phyloP scores from a whole-genome alignment of 73 alveolate species.

The Paramecium sonneborni region DNA sequence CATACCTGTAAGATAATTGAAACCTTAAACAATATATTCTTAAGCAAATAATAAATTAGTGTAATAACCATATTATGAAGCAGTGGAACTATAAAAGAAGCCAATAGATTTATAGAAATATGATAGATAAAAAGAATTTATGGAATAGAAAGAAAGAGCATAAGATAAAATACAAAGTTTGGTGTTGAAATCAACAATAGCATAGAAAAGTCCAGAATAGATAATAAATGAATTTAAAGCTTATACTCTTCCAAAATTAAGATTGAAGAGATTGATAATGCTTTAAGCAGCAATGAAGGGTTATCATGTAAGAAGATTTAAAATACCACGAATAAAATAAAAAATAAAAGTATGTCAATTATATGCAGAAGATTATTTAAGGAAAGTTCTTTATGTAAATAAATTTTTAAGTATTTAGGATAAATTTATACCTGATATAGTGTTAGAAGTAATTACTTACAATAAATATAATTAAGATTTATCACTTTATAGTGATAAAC shows the following conservation, averaged over 20 bases:
- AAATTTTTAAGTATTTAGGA: conserved; percentile 2
- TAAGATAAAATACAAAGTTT: neutral
- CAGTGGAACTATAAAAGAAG: neutral
- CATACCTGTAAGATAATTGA: conserved; percentile 27
- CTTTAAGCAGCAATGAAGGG: conserved; percentile 65
- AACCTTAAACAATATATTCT: conserved; percentile 46
- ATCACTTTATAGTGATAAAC: conserved; percentile 36
- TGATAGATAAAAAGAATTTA: neutral
- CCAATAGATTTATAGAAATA: neutral
- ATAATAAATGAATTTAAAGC: conserved; percentile 67
- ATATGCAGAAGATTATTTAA: conserved; percentile 40
- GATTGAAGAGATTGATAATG: conserved; percentile 58
- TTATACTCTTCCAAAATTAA: conserved; percentile 58
- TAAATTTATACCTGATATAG: conserved; percentile 63
- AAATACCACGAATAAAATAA: conserved; percentile 55
- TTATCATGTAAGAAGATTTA: conserved; percentile 62
- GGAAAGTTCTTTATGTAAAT: conserved; percentile 54
- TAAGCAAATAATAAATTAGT: conserved; percentile 32
- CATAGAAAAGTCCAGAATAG: conserved; percentile 58
- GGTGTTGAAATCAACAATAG: neutral
- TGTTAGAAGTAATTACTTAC: conserved; percentile 23
- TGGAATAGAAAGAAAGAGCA: neutral
- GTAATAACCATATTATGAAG: conserved; percentile 16
- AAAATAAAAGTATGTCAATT: neutral
- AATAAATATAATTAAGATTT: conserved; percentile 56